A percentile compares a stretch with the other conserved stretches of the same genome.
Evolutionary conservation across 2,329 filamentous ascomycete species (phyloP).

Genomic region (Ciborinia camelliae): DNA sequence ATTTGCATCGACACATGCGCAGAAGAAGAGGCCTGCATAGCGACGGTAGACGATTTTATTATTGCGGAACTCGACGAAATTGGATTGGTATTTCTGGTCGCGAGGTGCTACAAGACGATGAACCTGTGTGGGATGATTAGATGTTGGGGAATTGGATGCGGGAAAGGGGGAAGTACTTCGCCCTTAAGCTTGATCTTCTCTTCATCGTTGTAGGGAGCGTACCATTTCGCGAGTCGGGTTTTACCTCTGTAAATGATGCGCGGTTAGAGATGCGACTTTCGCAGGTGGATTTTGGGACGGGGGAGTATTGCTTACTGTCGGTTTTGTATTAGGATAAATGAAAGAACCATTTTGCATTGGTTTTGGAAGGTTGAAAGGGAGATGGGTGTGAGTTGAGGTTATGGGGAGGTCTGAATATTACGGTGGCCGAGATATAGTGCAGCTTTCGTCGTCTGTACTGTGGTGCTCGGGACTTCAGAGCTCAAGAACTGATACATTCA

Average conservation of each 20-base stretch:
- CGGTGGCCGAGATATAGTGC: neutral
- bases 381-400: neutral
- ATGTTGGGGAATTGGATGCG: constrained; percentile 2
- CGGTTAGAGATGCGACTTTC: neutral
- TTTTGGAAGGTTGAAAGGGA: neutral
- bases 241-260: constrained; percentile 67
- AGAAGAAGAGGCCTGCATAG: constrained; percentile 98
- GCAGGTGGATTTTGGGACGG: neutral
- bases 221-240: constrained; percentile 98
- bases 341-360: constrained; percentile 55
- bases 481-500: neutral
- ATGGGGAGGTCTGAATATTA: constrained; percentile 5
- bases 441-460: neutral
- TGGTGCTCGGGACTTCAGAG: neutral
- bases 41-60: constrained; percentile 97
- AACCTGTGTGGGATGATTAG: constrained; percentile 52
- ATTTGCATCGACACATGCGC: constrained; percentile 97
- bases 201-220: constrained; percentile 96
- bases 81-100: constrained; percentile 99
- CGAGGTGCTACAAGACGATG: constrained; percentile 96
- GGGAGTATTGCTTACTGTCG: constrained; percentile 59
- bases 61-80: constrained; percentile 95
- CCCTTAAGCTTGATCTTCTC: constrained; percentile 99
- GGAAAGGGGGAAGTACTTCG: constrained; percentile 56
- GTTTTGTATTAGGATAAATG: constrained; percentile 87